A percentile compares a stretch with the other conserved stretches of the same genome.
phyloP scores from a whole-genome alignment of 176 grass and related monocot genomes.

The Oryza glaberrima region DNA sequence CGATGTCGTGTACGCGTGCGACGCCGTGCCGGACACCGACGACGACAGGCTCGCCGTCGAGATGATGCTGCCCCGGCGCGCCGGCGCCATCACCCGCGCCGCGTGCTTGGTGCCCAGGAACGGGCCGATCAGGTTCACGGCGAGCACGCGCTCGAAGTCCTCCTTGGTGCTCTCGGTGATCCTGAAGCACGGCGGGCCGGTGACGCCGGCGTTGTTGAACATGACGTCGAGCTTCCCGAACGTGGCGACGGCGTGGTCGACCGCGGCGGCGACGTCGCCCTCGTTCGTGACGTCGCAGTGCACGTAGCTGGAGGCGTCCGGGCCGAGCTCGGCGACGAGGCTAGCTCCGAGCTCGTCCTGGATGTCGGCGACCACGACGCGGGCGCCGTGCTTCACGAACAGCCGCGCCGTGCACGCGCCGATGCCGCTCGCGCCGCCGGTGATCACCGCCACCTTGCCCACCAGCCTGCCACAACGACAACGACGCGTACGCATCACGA shows the following conservation, averaged over 20 bases:
- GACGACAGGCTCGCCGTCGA: conserved; percentile 45
- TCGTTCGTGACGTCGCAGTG: conserved; percentile 51
- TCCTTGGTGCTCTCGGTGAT: conserved; percentile 50
- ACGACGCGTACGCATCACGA: too few relatives aligned
- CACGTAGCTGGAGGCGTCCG: conserved; percentile 29
- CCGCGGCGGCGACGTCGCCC: conserved; percentile 43
- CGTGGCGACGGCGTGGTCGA: conserved; percentile 46
- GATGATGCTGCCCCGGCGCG: conserved; percentile 43
- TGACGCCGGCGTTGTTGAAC: conserved; percentile 67
- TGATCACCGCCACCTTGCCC: conserved; percentile 29
- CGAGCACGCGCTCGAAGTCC: conserved; percentile 52
- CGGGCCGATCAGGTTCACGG: conserved; percentile 50
- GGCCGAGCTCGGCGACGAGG: conserved; percentile 22
- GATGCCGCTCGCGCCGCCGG: conserved; percentile 14
- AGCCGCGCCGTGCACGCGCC: neutral
- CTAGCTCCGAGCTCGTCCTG: too few relatives aligned
- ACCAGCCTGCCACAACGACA: neutral
- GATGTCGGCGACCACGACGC: too few relatives aligned
- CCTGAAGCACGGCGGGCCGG: conserved; percentile 43
- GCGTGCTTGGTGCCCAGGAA: conserved; percentile 52
- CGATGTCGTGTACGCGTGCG: conserved; percentile 1
- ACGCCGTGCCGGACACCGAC: neutral
- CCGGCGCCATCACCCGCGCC: conserved; percentile 52
- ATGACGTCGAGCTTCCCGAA: conserved; percentile 58
- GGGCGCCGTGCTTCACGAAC: too few relatives aligned